phyloP scores from a whole-genome alignment of 345 rosid species.

The Pugionium cornutum region DNA sequence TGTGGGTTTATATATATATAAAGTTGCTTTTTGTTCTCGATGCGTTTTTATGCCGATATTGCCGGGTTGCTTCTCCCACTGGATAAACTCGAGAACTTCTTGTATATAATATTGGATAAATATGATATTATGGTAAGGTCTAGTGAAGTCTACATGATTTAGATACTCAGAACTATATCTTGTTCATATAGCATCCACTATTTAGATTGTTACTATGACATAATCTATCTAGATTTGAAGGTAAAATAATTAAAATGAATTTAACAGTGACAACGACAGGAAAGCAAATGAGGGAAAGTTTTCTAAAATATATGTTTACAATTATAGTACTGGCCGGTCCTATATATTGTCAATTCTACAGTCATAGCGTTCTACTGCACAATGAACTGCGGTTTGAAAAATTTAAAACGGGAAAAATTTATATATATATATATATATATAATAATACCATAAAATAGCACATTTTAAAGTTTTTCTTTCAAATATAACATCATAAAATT shows the following conservation, averaged over 20 bases:
- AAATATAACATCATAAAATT: too few relatives aligned
- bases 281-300: constrained; percentile 19
- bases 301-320: constrained; percentile 10
- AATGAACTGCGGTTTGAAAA: constrained; percentile 14
- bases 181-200: constrained; percentile 16
- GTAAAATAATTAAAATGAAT: constrained; percentile 17
- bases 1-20: constrained; percentile 1
- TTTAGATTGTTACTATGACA: constrained; percentile 12
- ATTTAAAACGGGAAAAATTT: not conserved
- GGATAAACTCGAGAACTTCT: constrained; percentile 37
- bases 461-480: too few relatives aligned
- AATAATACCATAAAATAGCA: too few relatives aligned
- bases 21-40: constrained; percentile 33
- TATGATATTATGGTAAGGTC: constrained; percentile 6
- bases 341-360: constrained; percentile 23
- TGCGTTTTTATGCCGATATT: constrained; percentile 32
- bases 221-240: constrained; percentile 24
- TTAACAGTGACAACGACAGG: constrained; percentile 30
- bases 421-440: not conserved
- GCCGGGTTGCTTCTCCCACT: constrained; percentile 41
- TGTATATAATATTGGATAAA: constrained; percentile 30
- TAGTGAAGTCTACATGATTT: constrained; percentile 30
- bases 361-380: constrained; percentile 24
- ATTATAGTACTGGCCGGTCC: constrained; percentile 28
- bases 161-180: constrained; percentile 12